A percentile compares a stretch with the other conserved stretches of the same genome.
Evolutionary conservation across 345 rosid genomes (phyloP).

Genomic region (Abelmoschus esculentus): DNA sequence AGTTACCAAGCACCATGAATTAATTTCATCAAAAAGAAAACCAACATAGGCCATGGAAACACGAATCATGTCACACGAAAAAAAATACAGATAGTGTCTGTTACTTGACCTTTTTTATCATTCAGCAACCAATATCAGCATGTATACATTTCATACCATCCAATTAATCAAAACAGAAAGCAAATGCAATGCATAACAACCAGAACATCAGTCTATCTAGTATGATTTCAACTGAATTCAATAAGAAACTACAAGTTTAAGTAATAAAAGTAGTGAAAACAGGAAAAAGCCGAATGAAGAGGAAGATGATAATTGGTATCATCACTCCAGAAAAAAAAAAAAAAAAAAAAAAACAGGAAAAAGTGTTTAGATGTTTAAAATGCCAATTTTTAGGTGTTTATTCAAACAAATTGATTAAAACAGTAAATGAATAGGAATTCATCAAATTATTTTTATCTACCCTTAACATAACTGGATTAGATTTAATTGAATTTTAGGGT

Average conservation of each 20-base stretch:
- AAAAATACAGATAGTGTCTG: background rate
- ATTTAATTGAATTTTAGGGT: background rate
- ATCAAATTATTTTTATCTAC: background rate
- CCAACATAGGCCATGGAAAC: background rate
- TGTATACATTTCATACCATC: background rate
- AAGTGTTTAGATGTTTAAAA: background rate
- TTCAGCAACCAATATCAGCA: background rate
- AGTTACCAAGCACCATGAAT: background rate
- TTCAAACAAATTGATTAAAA: background rate
- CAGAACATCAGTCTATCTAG: background rate
- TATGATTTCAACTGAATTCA: background rate
- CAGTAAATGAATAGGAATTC: background rate
- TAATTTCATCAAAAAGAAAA: background rate
- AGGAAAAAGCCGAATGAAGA: background rate
- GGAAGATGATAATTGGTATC: too few relatives aligned
- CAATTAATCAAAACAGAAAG: background rate
- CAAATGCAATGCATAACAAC: background rate
- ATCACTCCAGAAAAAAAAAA: too few relatives aligned
- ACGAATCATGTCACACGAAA: background rate
- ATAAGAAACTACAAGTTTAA: background rate
- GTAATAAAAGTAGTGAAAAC: background rate
- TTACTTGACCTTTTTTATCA: too few relatives aligned
- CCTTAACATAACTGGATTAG: background rate
- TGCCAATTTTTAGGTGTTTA: background rate
- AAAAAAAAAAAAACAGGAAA: background rate